phyloP scores from a whole-genome alignment of 495 filamentous ascomycete genomes.

The Aspergillus baeticus region DNA sequence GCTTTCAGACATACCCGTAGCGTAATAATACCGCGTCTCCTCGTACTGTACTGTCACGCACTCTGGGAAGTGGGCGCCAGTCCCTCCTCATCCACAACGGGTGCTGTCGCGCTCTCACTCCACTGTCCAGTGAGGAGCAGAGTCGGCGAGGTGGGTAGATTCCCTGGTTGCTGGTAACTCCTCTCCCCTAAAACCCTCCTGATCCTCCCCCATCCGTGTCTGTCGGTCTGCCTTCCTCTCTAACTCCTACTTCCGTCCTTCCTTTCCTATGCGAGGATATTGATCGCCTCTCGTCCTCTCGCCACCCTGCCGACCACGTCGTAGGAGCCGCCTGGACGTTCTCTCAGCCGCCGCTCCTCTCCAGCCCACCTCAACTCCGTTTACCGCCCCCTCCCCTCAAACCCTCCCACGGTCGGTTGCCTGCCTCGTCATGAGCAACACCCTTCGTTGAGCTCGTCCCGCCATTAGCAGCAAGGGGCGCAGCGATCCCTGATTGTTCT shows the following conservation, averaged over 20 bases:
- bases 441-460: conserved; percentile 22
- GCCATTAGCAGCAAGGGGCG: conserved; percentile 19
- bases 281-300: background rate
- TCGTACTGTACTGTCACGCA: conserved; percentile 5
- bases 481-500: conserved; percentile 10
- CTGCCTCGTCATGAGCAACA: conserved; percentile 24
- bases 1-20: too few relatives aligned
- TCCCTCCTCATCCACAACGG: conserved; percentile 3
- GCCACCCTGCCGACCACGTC: background rate
- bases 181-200: conserved; percentile 15
- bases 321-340: background rate
- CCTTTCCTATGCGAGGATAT: background rate
- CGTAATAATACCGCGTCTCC: conserved; percentile 1
- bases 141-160: background rate
- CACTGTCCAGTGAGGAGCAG: background rate
- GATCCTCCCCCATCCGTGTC: conserved; percentile 10
- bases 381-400: conserved; percentile 9
- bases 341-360: background rate
- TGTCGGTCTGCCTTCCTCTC: background rate
- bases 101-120: conserved; percentile 1
- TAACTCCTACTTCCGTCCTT: background rate
- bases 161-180: conserved; percentile 5
- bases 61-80: background rate
- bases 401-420: conserved; percentile 10
- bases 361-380: conserved; percentile 3